Conservation (phyloP, 257 asterid species). For the Jaltomata sinuosa region DNA sequence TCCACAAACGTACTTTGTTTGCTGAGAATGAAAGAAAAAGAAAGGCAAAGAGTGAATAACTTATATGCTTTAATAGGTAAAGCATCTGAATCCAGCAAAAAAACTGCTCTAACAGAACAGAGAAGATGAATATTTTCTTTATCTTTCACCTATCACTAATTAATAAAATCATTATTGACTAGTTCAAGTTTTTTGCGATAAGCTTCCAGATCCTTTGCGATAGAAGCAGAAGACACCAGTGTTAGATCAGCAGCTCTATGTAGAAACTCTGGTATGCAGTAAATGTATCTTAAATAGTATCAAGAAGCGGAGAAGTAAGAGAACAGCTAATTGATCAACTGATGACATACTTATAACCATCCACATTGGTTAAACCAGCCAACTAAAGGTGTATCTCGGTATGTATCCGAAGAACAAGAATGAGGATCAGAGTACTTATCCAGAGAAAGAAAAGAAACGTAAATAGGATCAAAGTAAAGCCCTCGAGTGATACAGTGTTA, state of each 20-base stretch:
- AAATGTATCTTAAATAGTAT: not conserved
- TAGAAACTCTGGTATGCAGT: conserved; percentile 56
- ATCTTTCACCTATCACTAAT: not conserved
- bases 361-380: conserved; percentile 99
- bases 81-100: not conserved
- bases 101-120: not conserved
- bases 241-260: conserved; percentile 97
- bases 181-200: conserved; percentile 26
- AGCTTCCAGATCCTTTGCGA: conserved; percentile 81
- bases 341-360: conserved; percentile 65
- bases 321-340: not conserved
- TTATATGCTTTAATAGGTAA: not conserved
- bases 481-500: not conserved
- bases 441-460: not conserved
- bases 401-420: conserved; percentile 57
- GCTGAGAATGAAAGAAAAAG: conserved; percentile 27
- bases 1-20: conserved; percentile 79
- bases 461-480: not conserved
- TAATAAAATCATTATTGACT: not conserved
- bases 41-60: not conserved
- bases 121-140: not conserved
- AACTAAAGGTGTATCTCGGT: conserved; percentile 93
- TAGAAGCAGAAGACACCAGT: conserved; percentile 88
- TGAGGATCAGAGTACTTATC: not conserved
- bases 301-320: not conserved